phyloP scores from a whole-genome alignment of 2,329 filamentous ascomycete genomes.

The Claviceps digitariae region DNA sequence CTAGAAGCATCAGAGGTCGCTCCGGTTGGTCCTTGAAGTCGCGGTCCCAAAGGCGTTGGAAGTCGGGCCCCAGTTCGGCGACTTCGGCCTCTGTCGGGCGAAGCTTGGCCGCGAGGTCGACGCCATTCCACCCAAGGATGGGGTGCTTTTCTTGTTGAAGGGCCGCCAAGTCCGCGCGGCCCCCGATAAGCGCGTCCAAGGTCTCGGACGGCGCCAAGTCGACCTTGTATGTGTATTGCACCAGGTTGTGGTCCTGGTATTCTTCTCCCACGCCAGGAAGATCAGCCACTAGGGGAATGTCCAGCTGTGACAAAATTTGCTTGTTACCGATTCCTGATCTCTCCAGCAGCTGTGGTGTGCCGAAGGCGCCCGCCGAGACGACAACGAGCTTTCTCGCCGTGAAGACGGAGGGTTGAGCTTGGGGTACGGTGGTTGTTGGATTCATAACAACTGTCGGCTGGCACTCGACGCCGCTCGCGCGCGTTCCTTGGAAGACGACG shows the following conservation, averaged over 20 bases:
- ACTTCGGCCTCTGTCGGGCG: slow-evolving; percentile 40
- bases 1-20: slow-evolving; percentile 34
- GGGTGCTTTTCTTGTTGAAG: slow-evolving; percentile 31
- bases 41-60: slow-evolving; percentile 38
- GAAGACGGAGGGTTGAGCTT: slow-evolving; percentile 8
- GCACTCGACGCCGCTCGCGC: slow-evolving; percentile 46
- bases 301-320: slow-evolving; percentile 31
- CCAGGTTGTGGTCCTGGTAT: slow-evolving; percentile 43
- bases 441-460: slow-evolving; percentile 20
- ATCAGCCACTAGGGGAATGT: slow-evolving; percentile 31
- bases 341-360: slow-evolving; percentile 44
- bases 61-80: slow-evolving; percentile 35
- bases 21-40: slow-evolving; percentile 33
- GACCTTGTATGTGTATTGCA: slow-evolving; percentile 35
- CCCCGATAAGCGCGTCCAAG: slow-evolving; percentile 37
- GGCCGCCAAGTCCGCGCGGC: slow-evolving; percentile 23
- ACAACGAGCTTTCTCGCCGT: slow-evolving; percentile 18
- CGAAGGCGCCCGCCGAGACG: slow-evolving; percentile 31
- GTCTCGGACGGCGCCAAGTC: slow-evolving; percentile 19
- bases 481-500: slow-evolving; percentile 36
- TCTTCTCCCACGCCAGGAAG: slow-evolving; percentile 39
- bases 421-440: not conserved
- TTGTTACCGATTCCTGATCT: slow-evolving; percentile 46
- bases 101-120: slow-evolving; percentile 43
- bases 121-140: slow-evolving; percentile 42